These are phyloP conservation scores for Trichoderma parareesei DNA, from an alignment of 495 filamentous ascomycete species.

Conservation along the genomic window DNA sequence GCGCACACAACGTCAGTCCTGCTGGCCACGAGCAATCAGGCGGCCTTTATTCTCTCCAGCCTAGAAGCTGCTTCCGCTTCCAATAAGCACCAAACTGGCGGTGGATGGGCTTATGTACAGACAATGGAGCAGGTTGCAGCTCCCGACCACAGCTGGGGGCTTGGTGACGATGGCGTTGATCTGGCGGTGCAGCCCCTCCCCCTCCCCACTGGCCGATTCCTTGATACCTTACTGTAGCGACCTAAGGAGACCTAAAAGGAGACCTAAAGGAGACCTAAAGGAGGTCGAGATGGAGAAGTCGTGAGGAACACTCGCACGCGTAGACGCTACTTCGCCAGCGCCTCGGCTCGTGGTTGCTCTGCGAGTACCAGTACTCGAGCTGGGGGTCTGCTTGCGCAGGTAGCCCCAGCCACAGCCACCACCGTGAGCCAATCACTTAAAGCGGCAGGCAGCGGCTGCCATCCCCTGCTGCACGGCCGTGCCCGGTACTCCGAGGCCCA, in stretches of 20 bases:
- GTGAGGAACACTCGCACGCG: background rate
- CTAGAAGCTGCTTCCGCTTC: background rate
- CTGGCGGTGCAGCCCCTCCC: background rate
- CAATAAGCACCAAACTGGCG: background rate
- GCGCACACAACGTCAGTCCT: background rate
- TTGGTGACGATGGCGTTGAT: constrained; percentile 8
- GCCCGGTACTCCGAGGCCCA: background rate
- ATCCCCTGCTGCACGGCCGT: background rate
- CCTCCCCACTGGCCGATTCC: background rate
- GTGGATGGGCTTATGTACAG: background rate
- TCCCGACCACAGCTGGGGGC: background rate
- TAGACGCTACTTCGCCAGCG: too few species aligned
- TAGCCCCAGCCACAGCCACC: constrained; percentile 7
- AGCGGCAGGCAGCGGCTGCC: constrained; percentile 8
- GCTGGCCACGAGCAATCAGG: background rate
- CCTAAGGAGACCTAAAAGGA: background rate
- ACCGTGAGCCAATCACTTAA: constrained; percentile 5
- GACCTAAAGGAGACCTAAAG: constrained; percentile 1
- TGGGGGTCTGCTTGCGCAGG: background rate
- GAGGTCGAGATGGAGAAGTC: background rate
- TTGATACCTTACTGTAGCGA: constrained; percentile 4
- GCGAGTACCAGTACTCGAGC: too few species aligned
- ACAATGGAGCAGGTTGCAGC: background rate
- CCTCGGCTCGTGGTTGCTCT: too few species aligned
- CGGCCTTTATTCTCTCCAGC: background rate